These are phyloP conservation scores for Suhomyces wounanorum DNA, from an alignment of 1,139 yeast genomes.

Conservation along the genomic window DNA sequence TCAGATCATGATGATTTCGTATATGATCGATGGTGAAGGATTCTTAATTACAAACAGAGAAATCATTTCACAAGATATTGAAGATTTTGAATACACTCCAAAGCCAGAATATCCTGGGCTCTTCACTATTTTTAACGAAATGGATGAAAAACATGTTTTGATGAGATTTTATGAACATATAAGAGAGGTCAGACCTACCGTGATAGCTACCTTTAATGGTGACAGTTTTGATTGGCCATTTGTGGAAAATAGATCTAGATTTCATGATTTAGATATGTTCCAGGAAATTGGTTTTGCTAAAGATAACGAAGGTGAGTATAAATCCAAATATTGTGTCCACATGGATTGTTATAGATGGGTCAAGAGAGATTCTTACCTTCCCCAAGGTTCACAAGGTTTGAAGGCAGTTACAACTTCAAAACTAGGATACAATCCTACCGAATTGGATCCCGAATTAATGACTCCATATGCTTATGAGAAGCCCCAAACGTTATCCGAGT, in stretches of 20 bases:
- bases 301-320: slow-evolving; percentile 90
- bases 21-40: slow-evolving; percentile 99
- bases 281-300: slow-evolving; percentile 93
- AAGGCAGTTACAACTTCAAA: slow-evolving; percentile 97
- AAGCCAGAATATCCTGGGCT: slow-evolving; percentile 92
- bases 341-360: slow-evolving; percentile 99
- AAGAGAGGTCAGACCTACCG: slow-evolving; percentile 86
- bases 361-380: slow-evolving; percentile 95
- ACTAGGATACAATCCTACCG: slow-evolving; percentile 94
- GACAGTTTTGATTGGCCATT: slow-evolving; percentile 99
- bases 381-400: slow-evolving; percentile 98
- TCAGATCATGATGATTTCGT: slow-evolving; percentile 98
- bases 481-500: slow-evolving; percentile 91
- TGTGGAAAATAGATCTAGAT: slow-evolving; percentile 82
- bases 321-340: slow-evolving; percentile 89
- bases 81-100: slow-evolving; percentile 97
- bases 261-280: slow-evolving; percentile 85
- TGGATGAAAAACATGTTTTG: slow-evolving; percentile 75
- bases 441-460: slow-evolving; percentile 96
- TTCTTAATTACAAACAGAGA: slow-evolving; percentile 91
- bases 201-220: slow-evolving; percentile 96
- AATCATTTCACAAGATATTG: slow-evolving; percentile 90
- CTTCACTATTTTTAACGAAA: slow-evolving; percentile 88
- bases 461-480: slow-evolving; percentile 94
- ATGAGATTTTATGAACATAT: slow-evolving; percentile 86